A percentile compares a stretch with the other conserved stretches of the same genome.
Evolutionary conservation across 108 stramenopile species (phyloP).

Genomic region (Aurantiochytrium sp.): DNA sequence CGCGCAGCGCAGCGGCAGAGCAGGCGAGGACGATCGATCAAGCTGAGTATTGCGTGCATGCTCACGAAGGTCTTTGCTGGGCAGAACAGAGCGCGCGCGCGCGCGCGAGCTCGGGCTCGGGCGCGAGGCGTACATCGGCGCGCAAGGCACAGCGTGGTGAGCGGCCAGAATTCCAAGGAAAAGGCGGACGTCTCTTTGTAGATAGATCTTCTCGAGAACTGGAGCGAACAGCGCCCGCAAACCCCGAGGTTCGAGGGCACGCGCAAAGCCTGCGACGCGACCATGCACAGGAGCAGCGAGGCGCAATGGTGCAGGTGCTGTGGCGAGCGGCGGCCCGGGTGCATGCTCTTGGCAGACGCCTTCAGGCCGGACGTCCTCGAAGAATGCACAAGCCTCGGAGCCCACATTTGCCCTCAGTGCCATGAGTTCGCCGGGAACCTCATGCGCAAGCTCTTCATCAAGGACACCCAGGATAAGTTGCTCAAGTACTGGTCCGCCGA

Average conservation of each 20-base stretch:
- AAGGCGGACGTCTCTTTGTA: too few relatives aligned
- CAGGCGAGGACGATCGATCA: too few relatives aligned
- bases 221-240: too few relatives aligned
- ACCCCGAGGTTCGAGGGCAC: neutral
- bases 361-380: neutral
- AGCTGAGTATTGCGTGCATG: too few relatives aligned
- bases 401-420: conserved; percentile 9
- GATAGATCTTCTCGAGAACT: neutral
- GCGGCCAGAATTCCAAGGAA: too few relatives aligned
- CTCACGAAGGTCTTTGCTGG: too few relatives aligned
- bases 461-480: neutral
- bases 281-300: neutral
- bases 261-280: neutral
- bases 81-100: too few relatives aligned
- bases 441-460: neutral
- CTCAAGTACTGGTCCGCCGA: neutral
- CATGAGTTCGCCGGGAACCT: neutral
- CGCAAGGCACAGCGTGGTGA: too few relatives aligned
- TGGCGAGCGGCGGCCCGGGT: neutral
- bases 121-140: too few relatives aligned
- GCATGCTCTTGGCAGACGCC: neutral
- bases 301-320: conserved; percentile 10
- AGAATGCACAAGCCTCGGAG: neutral
- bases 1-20: too few relatives aligned
- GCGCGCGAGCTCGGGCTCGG: too few relatives aligned